Evolutionary conservation across 495 filamentous ascomycete species (phyloP).

Genomic region (Antarctomyces pellizariae): DNA sequence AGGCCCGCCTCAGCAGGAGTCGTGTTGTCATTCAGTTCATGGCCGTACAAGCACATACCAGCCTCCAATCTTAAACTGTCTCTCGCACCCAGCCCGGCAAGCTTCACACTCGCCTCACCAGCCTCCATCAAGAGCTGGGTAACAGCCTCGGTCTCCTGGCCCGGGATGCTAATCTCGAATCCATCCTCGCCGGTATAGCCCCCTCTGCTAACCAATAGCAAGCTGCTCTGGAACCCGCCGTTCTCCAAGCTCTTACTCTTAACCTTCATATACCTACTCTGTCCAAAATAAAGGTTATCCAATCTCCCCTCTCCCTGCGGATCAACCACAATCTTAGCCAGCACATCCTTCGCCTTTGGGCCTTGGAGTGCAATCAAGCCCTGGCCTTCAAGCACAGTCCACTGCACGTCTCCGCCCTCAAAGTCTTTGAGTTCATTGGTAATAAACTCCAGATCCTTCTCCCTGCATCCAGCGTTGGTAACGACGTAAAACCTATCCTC

Average conservation of each 20-base stretch:
- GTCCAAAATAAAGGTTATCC: constrained; percentile 56
- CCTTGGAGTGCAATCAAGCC: constrained; percentile 76
- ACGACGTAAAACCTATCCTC: constrained; percentile 68
- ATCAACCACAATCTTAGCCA: constrained; percentile 27
- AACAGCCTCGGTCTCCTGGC: constrained; percentile 25
- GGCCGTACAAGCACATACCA: constrained; percentile 96
- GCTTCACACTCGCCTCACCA: constrained; percentile 35
- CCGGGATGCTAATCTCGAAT: constrained; percentile 78
- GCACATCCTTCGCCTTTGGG: constrained; percentile 41
- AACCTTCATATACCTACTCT: constrained; percentile 31
- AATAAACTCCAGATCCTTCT: constrained; percentile 66
- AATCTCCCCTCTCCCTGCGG: constrained; percentile 30
- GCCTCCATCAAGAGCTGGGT: constrained; percentile 40
- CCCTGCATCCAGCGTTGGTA: constrained; percentile 80
- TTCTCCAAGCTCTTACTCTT: constrained; percentile 12
- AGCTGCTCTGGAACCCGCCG: constrained; percentile 20
- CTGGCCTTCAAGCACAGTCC: constrained; percentile 41
- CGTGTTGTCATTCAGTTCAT: constrained; percentile 73
- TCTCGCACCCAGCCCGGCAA: constrained; percentile 74
- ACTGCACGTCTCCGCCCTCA: constrained; percentile 26
- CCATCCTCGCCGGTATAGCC: constrained; percentile 97
- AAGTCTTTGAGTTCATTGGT: constrained; percentile 30
- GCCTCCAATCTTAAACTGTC: constrained; percentile 88
- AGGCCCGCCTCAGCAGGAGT: constrained; percentile 73
- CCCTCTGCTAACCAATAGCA: constrained; percentile 56